Percentiles rank a stretch among this genome's conserved stretches.
Conservation (phyloP, 2,329 filamentous ascomycete genomes). For the Fusarium xylarioides region DNA sequence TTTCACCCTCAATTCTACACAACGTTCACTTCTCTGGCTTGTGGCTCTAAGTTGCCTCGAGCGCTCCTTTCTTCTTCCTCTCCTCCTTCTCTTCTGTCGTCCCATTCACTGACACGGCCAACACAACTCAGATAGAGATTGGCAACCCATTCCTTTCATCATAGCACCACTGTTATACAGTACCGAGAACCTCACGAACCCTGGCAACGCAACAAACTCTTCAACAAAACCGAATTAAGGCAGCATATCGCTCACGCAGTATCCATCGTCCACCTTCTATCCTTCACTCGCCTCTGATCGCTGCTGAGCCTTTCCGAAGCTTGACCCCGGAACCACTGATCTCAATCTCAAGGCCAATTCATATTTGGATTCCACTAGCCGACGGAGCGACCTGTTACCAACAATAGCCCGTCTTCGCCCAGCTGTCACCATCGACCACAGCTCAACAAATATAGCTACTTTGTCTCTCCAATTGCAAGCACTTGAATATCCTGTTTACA, state of each 20-base stretch:
- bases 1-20: constrained; percentile 15
- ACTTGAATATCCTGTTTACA: background rate
- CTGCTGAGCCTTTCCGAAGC: background rate
- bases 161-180: constrained; percentile 22
- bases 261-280: constrained; percentile 29
- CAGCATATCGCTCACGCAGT: constrained; percentile 39
- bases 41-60: constrained; percentile 3
- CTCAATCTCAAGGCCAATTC: background rate
- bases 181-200: constrained; percentile 17
- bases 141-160: constrained; percentile 29
- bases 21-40: constrained; percentile 24
- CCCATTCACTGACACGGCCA: constrained; percentile 7
- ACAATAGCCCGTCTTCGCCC: background rate
- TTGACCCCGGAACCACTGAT: background rate
- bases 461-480: background rate
- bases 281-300: background rate
- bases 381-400: background rate
- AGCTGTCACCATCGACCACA: background rate
- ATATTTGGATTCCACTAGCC: background rate
- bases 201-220: constrained; percentile 13
- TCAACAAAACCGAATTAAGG: constrained; percentile 30
- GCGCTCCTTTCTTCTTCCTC: constrained; percentile 25
- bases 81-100: constrained; percentile 1
- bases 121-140: constrained; percentile 3
- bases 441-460: background rate